Percentiles rank a stretch among this genome's conserved stretches.
These are phyloP conservation scores for Cercospora sp. DNA, from an alignment of 2,329 filamentous ascomycete species.

Conservation along the genomic window DNA sequence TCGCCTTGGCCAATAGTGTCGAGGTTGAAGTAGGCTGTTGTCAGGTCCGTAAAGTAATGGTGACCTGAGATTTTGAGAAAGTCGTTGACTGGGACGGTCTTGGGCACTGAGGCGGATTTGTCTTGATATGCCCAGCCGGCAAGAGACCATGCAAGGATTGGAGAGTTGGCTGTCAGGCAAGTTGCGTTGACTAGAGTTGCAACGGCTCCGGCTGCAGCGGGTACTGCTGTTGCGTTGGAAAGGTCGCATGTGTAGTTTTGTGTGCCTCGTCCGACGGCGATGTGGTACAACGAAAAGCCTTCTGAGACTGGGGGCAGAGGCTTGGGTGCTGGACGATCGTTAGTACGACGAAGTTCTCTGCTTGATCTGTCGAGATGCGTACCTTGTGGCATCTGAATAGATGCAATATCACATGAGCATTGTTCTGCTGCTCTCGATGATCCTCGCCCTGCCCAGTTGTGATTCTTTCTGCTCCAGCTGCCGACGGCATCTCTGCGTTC, in stretches of 20 bases:
- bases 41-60: conserved; percentile 75
- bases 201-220: conserved; percentile 69
- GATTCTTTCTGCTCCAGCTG: conserved; percentile 20
- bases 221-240: conserved; percentile 59
- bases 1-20: conserved; percentile 50
- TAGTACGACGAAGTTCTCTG: neutral
- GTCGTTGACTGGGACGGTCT: conserved; percentile 58
- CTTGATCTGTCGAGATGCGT: neutral
- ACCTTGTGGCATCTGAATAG: conserved; percentile 28
- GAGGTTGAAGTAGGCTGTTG: conserved; percentile 79
- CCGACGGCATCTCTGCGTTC: conserved; percentile 27
- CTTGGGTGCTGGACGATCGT: conserved; percentile 35
- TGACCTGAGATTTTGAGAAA: conserved; percentile 61
- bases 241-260: conserved; percentile 87
- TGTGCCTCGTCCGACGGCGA: conserved; percentile 83
- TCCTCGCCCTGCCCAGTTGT: conserved; percentile 20
- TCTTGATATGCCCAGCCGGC: conserved; percentile 65
- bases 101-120: conserved; percentile 55
- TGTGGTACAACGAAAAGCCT: conserved; percentile 69
- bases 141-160: conserved; percentile 65
- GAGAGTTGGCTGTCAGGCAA: conserved; percentile 71
- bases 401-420: conserved; percentile 21
- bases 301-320: conserved; percentile 61
- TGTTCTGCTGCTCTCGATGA: conserved; percentile 11
- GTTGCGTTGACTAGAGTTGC: conserved; percentile 86